phyloP scores from a whole-genome alignment of 2,329 filamentous ascomycete genomes.

The Diaporthe aspalathi region DNA sequence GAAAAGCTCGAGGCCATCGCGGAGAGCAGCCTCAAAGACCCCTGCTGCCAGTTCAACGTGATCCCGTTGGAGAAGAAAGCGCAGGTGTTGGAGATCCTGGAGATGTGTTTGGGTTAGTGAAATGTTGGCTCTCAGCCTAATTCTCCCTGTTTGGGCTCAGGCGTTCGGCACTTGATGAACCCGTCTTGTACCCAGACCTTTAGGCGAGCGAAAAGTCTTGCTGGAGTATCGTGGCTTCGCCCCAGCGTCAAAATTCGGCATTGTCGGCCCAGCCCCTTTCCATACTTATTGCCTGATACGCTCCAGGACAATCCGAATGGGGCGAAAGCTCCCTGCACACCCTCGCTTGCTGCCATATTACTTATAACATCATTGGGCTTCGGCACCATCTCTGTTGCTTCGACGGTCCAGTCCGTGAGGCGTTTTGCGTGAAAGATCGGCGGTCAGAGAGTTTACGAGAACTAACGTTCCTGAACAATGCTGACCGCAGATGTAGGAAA shows the following conservation, averaged over 20 bases:
- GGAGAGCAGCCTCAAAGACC: slow-evolving; percentile 56
- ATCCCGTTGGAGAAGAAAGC: slow-evolving; percentile 55
- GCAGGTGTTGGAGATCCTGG: slow-evolving; percentile 62
- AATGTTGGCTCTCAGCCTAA: slow-evolving; percentile 50
- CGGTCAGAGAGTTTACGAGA: background rate
- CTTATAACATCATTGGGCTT: background rate
- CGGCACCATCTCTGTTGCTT: background rate
- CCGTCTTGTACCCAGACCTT: background rate
- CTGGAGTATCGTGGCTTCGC: no score
- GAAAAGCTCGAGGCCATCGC: slow-evolving; percentile 59
- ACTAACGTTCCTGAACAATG: background rate
- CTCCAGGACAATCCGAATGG: background rate
- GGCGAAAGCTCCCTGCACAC: background rate
- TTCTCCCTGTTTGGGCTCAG: no score
- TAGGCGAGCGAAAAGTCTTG: background rate
- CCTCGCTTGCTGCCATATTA: background rate
- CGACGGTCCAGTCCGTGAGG: background rate
- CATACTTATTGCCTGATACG: background rate
- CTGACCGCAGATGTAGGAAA: background rate
- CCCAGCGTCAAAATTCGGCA: background rate
- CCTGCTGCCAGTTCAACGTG: slow-evolving; percentile 58
- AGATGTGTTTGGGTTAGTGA: slow-evolving; percentile 47
- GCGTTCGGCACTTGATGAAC: background rate
- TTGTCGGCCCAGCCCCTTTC: background rate
- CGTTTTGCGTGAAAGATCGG: background rate